Percentiles rank a stretch among this genome's conserved stretches.
phyloP scores from a whole-genome alignment of 2,329 filamentous ascomycete species.

The Diaporthe citri region DNA sequence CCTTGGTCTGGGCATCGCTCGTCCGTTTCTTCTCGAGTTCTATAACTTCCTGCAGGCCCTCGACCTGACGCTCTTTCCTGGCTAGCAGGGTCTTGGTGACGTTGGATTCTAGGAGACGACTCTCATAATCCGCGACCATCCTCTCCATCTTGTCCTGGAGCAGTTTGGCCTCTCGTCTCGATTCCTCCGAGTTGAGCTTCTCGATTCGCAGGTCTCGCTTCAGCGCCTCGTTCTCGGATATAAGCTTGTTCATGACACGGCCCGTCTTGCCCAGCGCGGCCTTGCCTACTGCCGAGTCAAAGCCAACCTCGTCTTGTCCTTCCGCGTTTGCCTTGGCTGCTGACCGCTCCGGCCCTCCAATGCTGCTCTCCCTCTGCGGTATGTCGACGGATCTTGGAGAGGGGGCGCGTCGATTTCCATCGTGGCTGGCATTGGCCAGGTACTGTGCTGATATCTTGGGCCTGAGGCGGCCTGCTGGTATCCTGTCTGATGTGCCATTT shows the following conservation, averaged over 20 bases:
- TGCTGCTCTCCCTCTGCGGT: slow-evolving; percentile 44
- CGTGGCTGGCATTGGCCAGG: slow-evolving; percentile 38
- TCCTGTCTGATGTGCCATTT: slow-evolving; percentile 46
- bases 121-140: slow-evolving; percentile 76
- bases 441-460: slow-evolving; percentile 43
- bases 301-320: slow-evolving; percentile 44
- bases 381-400: slow-evolving; percentile 44
- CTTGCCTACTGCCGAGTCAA: slow-evolving; percentile 78
- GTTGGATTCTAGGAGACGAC: slow-evolving; percentile 75
- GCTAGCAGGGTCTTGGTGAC: slow-evolving; percentile 79
- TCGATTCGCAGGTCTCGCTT: slow-evolving; percentile 80
- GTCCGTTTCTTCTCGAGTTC: slow-evolving; percentile 75
- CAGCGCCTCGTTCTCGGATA: slow-evolving; percentile 83
- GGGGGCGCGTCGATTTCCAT: slow-evolving; percentile 38
- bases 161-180: slow-evolving; percentile 75
- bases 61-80: slow-evolving; percentile 80
- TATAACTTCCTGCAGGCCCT: slow-evolving; percentile 73
- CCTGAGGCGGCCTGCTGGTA: slow-evolving; percentile 54
- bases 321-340: slow-evolving; percentile 39
- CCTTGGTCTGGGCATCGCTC: slow-evolving; percentile 68
- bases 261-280: slow-evolving; percentile 81
- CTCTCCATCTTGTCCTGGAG: slow-evolving; percentile 80
- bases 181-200: slow-evolving; percentile 74
- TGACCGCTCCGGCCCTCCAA: slow-evolving; percentile 35
- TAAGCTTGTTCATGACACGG: slow-evolving; percentile 83